Evolutionary conservation across 2,329 filamentous ascomycete genomes (phyloP).

Genomic region (Curvularia hawaiiensis): DNA sequence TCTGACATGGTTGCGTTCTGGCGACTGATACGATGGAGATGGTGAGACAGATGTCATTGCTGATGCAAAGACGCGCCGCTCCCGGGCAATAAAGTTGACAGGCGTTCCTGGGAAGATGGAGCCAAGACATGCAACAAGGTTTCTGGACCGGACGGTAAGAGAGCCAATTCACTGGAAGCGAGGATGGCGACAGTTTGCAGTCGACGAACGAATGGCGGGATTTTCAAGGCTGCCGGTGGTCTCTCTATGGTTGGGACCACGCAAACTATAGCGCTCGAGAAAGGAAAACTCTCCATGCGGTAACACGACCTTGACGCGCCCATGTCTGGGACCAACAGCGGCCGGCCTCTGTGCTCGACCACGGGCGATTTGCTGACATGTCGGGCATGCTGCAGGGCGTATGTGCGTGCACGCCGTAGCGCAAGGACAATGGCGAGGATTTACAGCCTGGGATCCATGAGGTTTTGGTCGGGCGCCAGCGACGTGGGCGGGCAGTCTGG

Average conservation of each 20-base stretch:
- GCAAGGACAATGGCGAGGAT: conserved; percentile 1
- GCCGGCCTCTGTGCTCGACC: conserved; percentile 12
- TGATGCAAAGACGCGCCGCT: conserved; percentile 14
- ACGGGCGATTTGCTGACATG: conserved; percentile 7
- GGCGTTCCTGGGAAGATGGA: conserved; percentile 8
- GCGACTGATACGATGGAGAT: conserved; percentile 1
- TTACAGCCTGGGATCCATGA: conserved; percentile 5
- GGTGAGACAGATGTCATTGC: conserved; percentile 5
- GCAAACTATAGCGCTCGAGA: neutral
- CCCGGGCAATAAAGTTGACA: neutral
- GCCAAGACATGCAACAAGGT: neutral
- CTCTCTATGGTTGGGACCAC: neutral
- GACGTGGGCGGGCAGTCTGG: neutral
- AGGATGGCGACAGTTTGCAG: neutral
- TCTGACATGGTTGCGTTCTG: conserved; percentile 16
- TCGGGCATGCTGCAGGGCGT: conserved; percentile 5
- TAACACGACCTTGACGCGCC: conserved; percentile 9
- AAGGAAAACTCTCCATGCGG: neutral
- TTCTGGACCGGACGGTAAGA: neutral
- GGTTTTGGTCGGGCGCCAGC: conserved; percentile 9
- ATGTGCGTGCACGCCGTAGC: conserved; percentile 11
- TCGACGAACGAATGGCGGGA: neutral
- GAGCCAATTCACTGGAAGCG: conserved; percentile 2
- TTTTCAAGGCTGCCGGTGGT: neutral
- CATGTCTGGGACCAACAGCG: conserved; percentile 6